Conservation (phyloP, 495 filamentous ascomycete genomes). For the Aspergillus leporis region DNA sequence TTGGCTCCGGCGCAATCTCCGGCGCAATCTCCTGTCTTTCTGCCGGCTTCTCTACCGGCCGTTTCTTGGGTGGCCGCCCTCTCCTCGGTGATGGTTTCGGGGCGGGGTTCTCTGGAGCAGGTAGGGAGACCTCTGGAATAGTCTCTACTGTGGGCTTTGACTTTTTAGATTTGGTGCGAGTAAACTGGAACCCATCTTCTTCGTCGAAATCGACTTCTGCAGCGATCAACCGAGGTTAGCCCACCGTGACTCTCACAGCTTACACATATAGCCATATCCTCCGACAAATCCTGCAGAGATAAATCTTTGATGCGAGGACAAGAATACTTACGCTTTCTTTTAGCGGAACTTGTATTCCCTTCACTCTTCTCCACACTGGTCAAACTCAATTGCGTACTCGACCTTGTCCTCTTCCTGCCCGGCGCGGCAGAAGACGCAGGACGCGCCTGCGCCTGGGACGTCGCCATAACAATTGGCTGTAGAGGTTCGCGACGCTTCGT, state of each 20-base stretch:
- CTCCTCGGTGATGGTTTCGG: slow-evolving; percentile 37
- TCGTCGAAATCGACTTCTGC: slow-evolving; percentile 49
- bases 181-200: slow-evolving; percentile 56
- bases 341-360: slow-evolving; percentile 26
- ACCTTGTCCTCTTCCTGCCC: slow-evolving; percentile 32
- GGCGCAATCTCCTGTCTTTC: not conserved
- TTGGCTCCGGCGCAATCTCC: slow-evolving; percentile 18
- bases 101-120: slow-evolving; percentile 31
- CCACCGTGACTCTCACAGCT: not conserved
- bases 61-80: slow-evolving; percentile 43
- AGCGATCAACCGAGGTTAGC: slow-evolving; percentile 16
- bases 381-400: slow-evolving; percentile 43
- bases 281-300: not conserved
- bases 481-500: slow-evolving; percentile 48
- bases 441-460: slow-evolving; percentile 45
- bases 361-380: slow-evolving; percentile 37
- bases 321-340: slow-evolving; percentile 46
- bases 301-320: not conserved
- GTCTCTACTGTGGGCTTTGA: slow-evolving; percentile 31
- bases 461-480: slow-evolving; percentile 44
- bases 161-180: slow-evolving; percentile 49
- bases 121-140: slow-evolving; percentile 24
- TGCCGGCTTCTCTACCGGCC: slow-evolving; percentile 25
- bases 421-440: slow-evolving; percentile 33
- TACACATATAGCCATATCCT: not conserved